Conservation (phyloP, 2,329 filamentous ascomycete genomes). For the Pseudogymnoascus sp. region DNA sequence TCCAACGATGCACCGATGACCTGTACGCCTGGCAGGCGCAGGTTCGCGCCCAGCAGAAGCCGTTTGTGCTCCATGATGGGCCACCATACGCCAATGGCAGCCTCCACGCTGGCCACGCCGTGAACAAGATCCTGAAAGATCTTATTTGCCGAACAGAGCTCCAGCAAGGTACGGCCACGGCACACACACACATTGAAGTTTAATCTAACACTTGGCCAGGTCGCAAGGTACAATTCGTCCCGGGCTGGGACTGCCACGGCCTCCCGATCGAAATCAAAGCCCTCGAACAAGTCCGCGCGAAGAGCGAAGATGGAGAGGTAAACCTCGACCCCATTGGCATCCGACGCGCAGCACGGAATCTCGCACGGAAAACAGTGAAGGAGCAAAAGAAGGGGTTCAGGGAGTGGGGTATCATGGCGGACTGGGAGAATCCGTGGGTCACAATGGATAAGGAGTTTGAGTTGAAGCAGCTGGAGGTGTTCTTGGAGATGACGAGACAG, state of each 20-base stretch:
- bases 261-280: slow-evolving; percentile 96
- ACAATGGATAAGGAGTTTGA: slow-evolving; percentile 75
- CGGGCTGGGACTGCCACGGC: slow-evolving; percentile 97
- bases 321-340: slow-evolving; percentile 50
- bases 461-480: slow-evolving; percentile 66
- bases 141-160: slow-evolving; percentile 79
- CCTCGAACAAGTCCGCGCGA: slow-evolving; percentile 44
- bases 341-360: slow-evolving; percentile 53
- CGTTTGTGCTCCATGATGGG: slow-evolving; percentile 86
- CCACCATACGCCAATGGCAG: slow-evolving; percentile 93
- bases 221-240: slow-evolving; percentile 70
- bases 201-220: slow-evolving; percentile 29
- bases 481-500: slow-evolving; percentile 65
- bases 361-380: slow-evolving; percentile 62
- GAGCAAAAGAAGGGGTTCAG: slow-evolving; percentile 68
- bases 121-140: slow-evolving; percentile 97
- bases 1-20: slow-evolving; percentile 74
- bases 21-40: slow-evolving; percentile 79
- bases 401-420: slow-evolving; percentile 70
- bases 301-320: slow-evolving; percentile 25
- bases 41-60: slow-evolving; percentile 29
- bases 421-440: slow-evolving; percentile 70
- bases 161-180: slow-evolving; percentile 47
- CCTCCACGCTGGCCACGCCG: slow-evolving; percentile 84
- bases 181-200: background rate